A percentile compares a stretch with the other conserved stretches of the same genome.
These are phyloP conservation scores for Psidium guajava DNA, from an alignment of 345 rosid genomes.

Conservation along the genomic window DNA sequence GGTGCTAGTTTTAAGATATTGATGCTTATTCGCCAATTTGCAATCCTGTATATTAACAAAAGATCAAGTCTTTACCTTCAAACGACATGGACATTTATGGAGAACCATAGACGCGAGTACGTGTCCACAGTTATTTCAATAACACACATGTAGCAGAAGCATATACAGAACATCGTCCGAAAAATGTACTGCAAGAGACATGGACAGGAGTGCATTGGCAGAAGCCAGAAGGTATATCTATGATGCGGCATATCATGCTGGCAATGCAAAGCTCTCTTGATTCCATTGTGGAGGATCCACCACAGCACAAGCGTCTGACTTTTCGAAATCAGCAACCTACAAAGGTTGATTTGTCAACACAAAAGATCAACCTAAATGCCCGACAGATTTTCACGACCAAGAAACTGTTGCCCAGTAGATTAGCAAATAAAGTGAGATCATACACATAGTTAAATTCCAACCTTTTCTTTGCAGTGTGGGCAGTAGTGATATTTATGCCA, in stretches of 20 bases:
- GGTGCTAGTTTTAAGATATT: background rate
- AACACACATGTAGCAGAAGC: background rate
- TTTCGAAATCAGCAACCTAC: conserved; percentile 83
- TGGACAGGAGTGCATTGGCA: background rate
- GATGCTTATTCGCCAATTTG: background rate
- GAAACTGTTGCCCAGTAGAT: background rate
- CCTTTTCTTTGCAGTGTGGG: conserved; percentile 71
- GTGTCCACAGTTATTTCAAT: background rate
- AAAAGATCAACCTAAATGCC: background rate
- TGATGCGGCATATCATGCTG: conserved; percentile 17
- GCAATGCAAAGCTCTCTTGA: conserved; percentile 71
- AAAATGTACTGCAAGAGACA: background rate
- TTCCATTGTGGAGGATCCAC: conserved; percentile 80
- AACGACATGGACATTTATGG: background rate
- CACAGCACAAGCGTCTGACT: conserved; percentile 73
- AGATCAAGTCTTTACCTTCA: background rate
- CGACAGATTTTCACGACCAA: background rate
- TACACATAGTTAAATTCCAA: background rate
- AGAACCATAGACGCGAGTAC: background rate
- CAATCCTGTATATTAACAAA: background rate
- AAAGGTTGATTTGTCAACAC: conserved; percentile 5
- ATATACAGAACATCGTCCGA: background rate
- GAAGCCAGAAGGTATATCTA: background rate
- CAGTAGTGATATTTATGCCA: conserved; percentile 96
- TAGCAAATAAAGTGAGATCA: background rate